Percentiles rank a stretch among this genome's conserved stretches.
Conservation (phyloP, 257 asterid species). For the Rehmannia glutinosa region DNA sequence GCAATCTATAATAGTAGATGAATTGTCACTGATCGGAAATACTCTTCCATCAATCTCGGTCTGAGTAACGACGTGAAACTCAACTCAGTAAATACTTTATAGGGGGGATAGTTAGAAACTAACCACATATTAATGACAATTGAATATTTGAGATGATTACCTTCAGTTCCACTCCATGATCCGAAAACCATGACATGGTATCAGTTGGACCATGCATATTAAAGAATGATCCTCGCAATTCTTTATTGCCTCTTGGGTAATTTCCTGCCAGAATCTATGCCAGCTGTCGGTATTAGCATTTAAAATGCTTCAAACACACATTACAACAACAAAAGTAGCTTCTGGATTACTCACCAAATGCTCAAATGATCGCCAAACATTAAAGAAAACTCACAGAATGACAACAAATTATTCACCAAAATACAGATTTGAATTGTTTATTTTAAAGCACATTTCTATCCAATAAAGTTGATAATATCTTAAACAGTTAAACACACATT, state of each 20-base stretch:
- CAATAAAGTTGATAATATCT: not conserved
- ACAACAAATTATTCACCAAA: not conserved
- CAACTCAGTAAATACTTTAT: not conserved
- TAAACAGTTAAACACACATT: not conserved
- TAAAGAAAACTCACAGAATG: not conserved
- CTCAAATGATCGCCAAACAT: not conserved
- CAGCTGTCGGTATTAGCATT: constrained; percentile 15
- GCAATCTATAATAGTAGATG: constrained; percentile 81
- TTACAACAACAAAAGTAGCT: not conserved
- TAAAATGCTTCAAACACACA: not conserved
- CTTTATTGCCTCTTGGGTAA: constrained; percentile 93
- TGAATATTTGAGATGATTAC: constrained; percentile 25
- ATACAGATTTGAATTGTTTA: too few relatives aligned
- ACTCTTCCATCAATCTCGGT: constrained; percentile 92
- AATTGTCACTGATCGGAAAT: constrained; percentile 78
- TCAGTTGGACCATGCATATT: constrained; percentile 73
- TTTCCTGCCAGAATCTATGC: constrained; percentile 70
- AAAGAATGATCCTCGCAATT: constrained; percentile 91
- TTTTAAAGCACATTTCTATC: not conserved
- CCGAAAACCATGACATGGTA: constrained; percentile 89
- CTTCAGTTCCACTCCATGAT: constrained; percentile 79
- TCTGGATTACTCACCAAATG: not conserved
- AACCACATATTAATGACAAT: not conserved
- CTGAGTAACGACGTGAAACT: constrained; percentile 39
- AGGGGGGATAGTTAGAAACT: not conserved